Evolutionary conservation across 1,284 basidiomycete genomes (phyloP).

Genomic region (Cystobasidium sp.): DNA sequence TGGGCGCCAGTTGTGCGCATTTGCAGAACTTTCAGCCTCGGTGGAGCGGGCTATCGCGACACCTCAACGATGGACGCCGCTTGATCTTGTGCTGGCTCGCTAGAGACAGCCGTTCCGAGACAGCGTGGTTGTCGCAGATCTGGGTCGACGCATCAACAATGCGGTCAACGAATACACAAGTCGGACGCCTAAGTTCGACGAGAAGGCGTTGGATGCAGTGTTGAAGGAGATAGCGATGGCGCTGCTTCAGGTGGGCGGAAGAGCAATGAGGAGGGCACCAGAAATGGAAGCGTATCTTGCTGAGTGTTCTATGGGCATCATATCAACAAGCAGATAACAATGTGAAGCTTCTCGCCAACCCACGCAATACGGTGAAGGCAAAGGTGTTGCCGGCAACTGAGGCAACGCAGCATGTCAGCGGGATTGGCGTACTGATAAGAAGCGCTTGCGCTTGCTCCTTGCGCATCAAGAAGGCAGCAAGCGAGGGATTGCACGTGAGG

Average conservation of each 20-base stretch:
- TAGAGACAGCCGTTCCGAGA: too few relatives aligned
- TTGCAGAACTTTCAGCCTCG: too few relatives aligned
- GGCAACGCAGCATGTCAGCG: constrained; percentile 65
- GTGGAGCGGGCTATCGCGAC: too few relatives aligned
- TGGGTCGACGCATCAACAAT: constrained; percentile 90
- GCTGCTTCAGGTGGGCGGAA: constrained; percentile 58
- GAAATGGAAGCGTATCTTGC: too few relatives aligned
- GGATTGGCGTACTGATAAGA: constrained; percentile 62
- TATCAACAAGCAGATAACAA: constrained; percentile 79
- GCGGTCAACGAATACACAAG: constrained; percentile 74
- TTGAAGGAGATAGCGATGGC: constrained; percentile 95
- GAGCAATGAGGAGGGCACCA: too few relatives aligned
- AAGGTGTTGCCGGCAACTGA: constrained; percentile 80
- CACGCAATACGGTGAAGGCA: constrained; percentile 82
- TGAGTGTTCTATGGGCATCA: constrained; percentile 68
- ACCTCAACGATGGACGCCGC: too few relatives aligned
- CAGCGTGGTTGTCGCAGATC: constrained; percentile 82
- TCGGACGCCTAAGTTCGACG: constrained; percentile 45
- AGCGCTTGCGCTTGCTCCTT: too few relatives aligned
- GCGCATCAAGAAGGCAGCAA: too few relatives aligned
- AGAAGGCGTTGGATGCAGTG: constrained; percentile 85
- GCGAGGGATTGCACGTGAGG: too few relatives aligned
- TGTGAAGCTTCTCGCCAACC: constrained; percentile 88
- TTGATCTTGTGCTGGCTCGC: too few relatives aligned
- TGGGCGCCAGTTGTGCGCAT: too few relatives aligned